phyloP scores from a whole-genome alignment of 495 filamentous ascomycete genomes.

The Gamarada debralockiae region DNA sequence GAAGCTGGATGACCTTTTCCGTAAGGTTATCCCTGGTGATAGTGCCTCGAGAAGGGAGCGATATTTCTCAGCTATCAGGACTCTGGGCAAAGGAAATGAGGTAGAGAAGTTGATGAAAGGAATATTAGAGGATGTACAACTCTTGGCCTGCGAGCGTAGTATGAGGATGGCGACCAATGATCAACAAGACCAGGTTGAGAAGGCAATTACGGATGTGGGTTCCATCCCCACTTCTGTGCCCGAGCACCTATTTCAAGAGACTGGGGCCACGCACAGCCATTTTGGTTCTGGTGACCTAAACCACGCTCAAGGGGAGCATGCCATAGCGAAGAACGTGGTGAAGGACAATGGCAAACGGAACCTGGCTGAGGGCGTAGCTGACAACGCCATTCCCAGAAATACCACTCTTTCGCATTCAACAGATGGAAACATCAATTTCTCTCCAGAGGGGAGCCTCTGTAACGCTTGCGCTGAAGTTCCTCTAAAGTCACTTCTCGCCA shows the following conservation, averaged over 20 bases:
- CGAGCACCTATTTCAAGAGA: not conserved
- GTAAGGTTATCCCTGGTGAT: constrained; percentile 18
- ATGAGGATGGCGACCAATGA: constrained; percentile 14
- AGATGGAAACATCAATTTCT: no score
- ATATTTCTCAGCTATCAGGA: constrained; percentile 19
- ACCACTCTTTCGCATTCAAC: no score
- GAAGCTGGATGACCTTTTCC: constrained; percentile 21
- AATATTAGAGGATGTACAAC: constrained; percentile 24
- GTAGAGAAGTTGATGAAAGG: constrained; percentile 29
- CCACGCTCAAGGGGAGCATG: not conserved
- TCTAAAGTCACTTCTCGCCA: no score
- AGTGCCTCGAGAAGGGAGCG: constrained; percentile 9
- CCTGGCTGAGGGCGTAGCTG: no score
- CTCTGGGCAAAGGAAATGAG: constrained; percentile 22
- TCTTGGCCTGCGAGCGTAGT: constrained; percentile 14
- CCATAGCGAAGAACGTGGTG: no score
- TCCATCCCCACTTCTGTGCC: constrained; percentile 14
- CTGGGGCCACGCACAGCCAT: not conserved
- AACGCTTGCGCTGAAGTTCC: no score
- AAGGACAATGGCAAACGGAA: no score
- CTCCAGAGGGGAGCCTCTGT: no score
- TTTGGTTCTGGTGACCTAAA: not conserved
- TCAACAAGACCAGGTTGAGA: constrained; percentile 9
- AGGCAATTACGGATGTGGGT: constrained; percentile 20
- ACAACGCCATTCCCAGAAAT: no score